A percentile compares a stretch with the other conserved stretches of the same genome.
These are phyloP conservation scores for Boletus vinaceobasis DNA, from an alignment of 768 basidiomycete genomes.

Conservation along the genomic window DNA sequence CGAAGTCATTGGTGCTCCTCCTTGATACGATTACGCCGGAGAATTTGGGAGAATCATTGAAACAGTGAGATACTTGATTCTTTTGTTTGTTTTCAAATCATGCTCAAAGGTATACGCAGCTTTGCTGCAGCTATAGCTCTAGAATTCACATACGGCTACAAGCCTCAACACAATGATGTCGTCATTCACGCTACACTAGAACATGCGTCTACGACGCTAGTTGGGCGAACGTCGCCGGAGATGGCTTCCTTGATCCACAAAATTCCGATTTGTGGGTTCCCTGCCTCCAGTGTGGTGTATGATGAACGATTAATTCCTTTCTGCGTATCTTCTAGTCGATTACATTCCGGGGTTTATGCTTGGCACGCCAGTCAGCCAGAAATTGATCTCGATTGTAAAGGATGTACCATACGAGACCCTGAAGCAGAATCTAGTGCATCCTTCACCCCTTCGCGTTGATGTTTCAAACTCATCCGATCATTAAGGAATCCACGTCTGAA, in stretches of 20 bases:
- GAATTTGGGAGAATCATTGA: not conserved
- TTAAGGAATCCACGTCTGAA: no score
- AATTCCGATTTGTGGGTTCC: not conserved
- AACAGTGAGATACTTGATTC: not conserved
- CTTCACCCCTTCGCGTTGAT: no score
- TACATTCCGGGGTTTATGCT: conserved; percentile 1
- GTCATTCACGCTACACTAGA: not conserved
- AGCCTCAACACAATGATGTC: not conserved
- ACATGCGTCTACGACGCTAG: not conserved
- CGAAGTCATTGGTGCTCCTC: not conserved
- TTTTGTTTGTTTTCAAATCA: not conserved
- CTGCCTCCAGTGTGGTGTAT: not conserved
- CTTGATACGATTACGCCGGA: not conserved
- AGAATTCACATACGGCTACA: conserved; percentile 3
- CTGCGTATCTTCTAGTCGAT: not conserved
- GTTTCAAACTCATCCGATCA: no score
- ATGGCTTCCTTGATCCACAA: not conserved
- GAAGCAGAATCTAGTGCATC: conserved; percentile 41
- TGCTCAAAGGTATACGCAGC: not conserved
- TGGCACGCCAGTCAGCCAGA: not conserved
- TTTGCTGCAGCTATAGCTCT: not conserved
- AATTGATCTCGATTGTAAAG: not conserved
- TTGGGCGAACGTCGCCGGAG: not conserved
- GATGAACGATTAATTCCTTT: not conserved
- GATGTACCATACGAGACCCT: conserved; percentile 38